Base-by-base conservation (phyloP, 1,284 basidiomycete genomes). In the Ganoderma lingzhi region DNA sequence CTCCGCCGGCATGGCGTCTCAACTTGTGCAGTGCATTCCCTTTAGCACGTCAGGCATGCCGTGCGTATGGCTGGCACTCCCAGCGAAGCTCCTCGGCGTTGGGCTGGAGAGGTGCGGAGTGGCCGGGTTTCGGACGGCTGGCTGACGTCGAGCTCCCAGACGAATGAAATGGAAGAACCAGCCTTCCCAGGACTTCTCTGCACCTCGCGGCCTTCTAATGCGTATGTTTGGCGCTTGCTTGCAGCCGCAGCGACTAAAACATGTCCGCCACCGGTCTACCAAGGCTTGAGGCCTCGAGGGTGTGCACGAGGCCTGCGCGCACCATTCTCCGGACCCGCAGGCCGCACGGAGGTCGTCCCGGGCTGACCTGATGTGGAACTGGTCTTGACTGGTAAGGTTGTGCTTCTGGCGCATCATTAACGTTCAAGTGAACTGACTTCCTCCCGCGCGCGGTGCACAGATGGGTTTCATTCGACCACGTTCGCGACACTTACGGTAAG, bases 321-420 rank as follows among this genome's bases (percentile, higher is more conserved):
- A 17, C 15, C 30, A 55, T 17, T 6, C n/a, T 10, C 14, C 48
- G 48, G 48, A 12, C 23, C 30, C 53, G 53, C 30, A 6, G 53
- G 30, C 53, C 30, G 53, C 53, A 51, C 48, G 48, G 48, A 51
- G 48, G 48, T 51, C 23, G 48, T 56, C 15, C 53, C 53, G 53
- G 28, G 15, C n/a, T 23, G 45, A 17, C 32, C 28, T 19, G 17
- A 56, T 23, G n/a, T 19, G n/a, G 53, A 35, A 35, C 15, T 17
- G 30, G 30, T 17, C 30, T 23, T 28, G 53, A 30, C 15, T 30
- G 53, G 53, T 56, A 56, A 56, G 17, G 53, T 32, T 35, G 32
- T 56, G 53, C 30, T 56, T 56, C 53, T 3, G 28, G 48, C 48
- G 48, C 48, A 51, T 51, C 48, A 51, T 51, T 51, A 51, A 51